Conservation (phyloP, 1,139 yeast species). For the Komagataea norvegica region DNA sequence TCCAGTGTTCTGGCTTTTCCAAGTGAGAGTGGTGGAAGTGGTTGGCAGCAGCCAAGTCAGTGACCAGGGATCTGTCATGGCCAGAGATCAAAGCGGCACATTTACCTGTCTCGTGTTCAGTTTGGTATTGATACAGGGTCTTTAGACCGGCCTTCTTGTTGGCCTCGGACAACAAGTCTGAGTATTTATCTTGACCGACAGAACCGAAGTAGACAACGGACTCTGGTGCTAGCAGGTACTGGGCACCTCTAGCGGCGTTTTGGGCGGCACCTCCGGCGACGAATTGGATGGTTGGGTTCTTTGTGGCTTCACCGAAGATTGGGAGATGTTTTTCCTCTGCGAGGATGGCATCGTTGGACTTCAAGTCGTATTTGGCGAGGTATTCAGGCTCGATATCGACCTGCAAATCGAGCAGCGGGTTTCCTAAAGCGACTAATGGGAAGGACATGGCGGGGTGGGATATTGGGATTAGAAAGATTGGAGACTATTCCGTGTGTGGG, state of each 20-base stretch:
- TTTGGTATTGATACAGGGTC: constrained; percentile 79
- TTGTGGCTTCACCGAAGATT: constrained; percentile 73
- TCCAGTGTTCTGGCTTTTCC: constrained; percentile 89
- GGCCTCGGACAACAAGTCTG: constrained; percentile 76
- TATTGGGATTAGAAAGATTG: not conserved
- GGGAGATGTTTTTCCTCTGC: constrained; percentile 86
- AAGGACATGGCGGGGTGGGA: constrained; percentile 37
- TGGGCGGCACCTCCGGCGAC: constrained; percentile 99
- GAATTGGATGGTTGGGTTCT: constrained; percentile 55
- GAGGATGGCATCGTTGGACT: constrained; percentile 91
- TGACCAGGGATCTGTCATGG: constrained; percentile 83
- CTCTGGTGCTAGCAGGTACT: constrained; percentile 74
- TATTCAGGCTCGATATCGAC: constrained; percentile 66
- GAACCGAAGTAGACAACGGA: constrained; percentile 94
- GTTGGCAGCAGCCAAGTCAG: constrained; percentile 97
- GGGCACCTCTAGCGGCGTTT: constrained; percentile 98
- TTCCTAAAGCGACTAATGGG: constrained; percentile 66
- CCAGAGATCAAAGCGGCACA: constrained; percentile 96
- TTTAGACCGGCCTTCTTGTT: constrained; percentile 83
- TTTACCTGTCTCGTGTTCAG: constrained; percentile 82
- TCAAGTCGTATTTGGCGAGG: constrained; percentile 74
- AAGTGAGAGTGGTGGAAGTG: constrained; percentile 89
- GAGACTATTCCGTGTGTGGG: not conserved
- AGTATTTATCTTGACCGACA: constrained; percentile 88
- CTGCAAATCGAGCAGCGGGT: constrained; percentile 85